Conservation (phyloP, 1,139 yeast genomes). For the Sugiyamaella sp. region DNA sequence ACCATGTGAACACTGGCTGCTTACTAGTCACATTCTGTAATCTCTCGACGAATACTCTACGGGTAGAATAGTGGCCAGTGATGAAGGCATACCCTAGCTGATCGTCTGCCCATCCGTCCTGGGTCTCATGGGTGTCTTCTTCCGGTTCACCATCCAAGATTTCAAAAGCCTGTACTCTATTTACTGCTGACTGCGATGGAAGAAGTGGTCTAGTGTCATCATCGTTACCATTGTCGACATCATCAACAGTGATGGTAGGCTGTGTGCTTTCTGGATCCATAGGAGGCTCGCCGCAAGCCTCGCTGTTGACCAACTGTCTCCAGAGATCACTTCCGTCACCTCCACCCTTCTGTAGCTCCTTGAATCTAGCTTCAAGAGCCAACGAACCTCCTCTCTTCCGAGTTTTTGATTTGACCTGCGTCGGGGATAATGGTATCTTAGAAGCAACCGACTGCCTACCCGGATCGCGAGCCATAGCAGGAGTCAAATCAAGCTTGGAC, state of each 20-base stretch:
- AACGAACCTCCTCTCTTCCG: constrained; percentile 32
- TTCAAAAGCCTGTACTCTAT: background rate
- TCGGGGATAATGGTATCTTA: constrained; percentile 4
- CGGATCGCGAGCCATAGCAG: constrained; percentile 15
- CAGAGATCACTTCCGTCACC: constrained; percentile 20
- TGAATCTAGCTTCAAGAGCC: constrained; percentile 35
- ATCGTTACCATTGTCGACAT: constrained; percentile 10
- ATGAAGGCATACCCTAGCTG: constrained; percentile 41
- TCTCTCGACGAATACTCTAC: constrained; percentile 61
- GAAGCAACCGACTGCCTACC: constrained; percentile 3
- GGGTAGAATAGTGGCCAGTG: constrained; percentile 35
- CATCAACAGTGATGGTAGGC: background rate
- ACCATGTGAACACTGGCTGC: constrained; percentile 75
- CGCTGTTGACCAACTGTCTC: constrained; percentile 17
- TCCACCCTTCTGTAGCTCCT: constrained; percentile 28
- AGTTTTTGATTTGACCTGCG: constrained; percentile 14
- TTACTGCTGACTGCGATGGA: constrained; percentile 9
- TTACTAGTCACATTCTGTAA: constrained; percentile 57
- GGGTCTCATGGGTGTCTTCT: too few relatives aligned
- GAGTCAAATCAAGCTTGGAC: constrained; percentile 9
- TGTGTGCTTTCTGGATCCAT: constrained; percentile 5
- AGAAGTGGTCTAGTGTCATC: constrained; percentile 17
- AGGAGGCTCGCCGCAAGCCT: constrained; percentile 21
- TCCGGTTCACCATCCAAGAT: too few relatives aligned
- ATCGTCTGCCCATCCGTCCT: constrained; percentile 23